phyloP scores from a whole-genome alignment of 306 rosid species.

The Oxytropis ochrocephala region DNA sequence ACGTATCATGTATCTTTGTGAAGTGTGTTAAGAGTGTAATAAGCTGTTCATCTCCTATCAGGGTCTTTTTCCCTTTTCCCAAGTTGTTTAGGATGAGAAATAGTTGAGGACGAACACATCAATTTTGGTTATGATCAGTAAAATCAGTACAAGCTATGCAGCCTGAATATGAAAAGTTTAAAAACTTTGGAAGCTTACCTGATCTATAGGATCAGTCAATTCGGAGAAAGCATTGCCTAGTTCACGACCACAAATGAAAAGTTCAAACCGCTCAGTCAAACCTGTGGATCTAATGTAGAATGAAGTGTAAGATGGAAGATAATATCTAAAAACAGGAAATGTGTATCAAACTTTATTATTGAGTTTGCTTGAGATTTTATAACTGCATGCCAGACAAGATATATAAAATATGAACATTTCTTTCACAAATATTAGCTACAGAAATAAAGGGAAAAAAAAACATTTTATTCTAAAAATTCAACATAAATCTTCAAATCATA shows the following conservation, averaged over 20 bases:
- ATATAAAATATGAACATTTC: neutral
- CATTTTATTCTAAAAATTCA: neutral
- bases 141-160: neutral
- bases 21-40: too few species aligned
- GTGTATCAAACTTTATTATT: neutral
- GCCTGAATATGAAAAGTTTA: neutral
- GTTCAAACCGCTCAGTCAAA: slow-evolving; percentile 92
- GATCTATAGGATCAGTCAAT: slow-evolving; percentile 94
- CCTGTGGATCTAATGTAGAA: slow-evolving; percentile 57
- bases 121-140: neutral
- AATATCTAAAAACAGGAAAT: slow-evolving; percentile 1
- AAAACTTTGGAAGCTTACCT: slow-evolving; percentile 44
- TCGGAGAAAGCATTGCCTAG: slow-evolving; percentile 96
- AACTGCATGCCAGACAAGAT: neutral
- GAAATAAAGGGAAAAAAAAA: neutral
- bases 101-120: slow-evolving; percentile 2
- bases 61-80: neutral
- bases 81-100: neutral
- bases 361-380: neutral
- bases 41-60: neutral
- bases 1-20: neutral
- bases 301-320: slow-evolving; percentile 19
- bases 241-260: slow-evolving; percentile 95
- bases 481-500: neutral
- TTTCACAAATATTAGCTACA: neutral